Evolutionary conservation across 768 basidiomycete genomes (phyloP), one percentile per base, ranked within the genome.

Genomic region (Floccularia luteovirens): DNA sequence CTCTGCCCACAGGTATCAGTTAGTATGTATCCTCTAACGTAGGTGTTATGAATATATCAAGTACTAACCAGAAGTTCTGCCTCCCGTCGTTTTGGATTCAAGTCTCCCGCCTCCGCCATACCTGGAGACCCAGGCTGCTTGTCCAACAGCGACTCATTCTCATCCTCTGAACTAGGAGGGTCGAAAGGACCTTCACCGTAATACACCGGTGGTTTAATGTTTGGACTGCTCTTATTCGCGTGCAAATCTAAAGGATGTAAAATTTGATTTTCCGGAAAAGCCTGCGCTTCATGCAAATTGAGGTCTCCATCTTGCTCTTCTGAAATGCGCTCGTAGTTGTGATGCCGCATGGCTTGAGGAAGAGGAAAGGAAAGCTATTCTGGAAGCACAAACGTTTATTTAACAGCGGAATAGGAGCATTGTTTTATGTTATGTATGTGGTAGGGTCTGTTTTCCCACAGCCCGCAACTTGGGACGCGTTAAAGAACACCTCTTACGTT

Each of bases 131-230:
- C 43, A 2, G 46, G 48, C 11, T 59, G 53, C 52, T 82, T 80
- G 45, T 75, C 75, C 23, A 74, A 45, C 14, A 78, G 62, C 5
- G 65, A 72, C 42, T 67, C 66, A 20, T 74, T 71, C 41, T 80
- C 83, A n/a, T 82, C 82, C 35, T 80, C 81, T n/a, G 85, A 87
- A 50, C 82, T 84, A 5, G 85, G 82, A 16, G 81, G 70, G 47
- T 86, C 82, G 51, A 88, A 90, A 0, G 77, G 69, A 0, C 86
- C 84, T 14, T 88, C 85, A 22, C 72, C 80, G 48, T 89, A 89
- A 60, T 89, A 89, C 4, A 52, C 58, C 22, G 53, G 50, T 4
- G 64, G 63, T 10, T 54, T 30, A 30, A 14, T 10, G 48, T 27
- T 30, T 30, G 10, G 28, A 10, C 10, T 30, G 28, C 28, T 30